Base-by-base conservation (phyloP, 768 basidiomycete species). In the Russula sp. region DNA sequence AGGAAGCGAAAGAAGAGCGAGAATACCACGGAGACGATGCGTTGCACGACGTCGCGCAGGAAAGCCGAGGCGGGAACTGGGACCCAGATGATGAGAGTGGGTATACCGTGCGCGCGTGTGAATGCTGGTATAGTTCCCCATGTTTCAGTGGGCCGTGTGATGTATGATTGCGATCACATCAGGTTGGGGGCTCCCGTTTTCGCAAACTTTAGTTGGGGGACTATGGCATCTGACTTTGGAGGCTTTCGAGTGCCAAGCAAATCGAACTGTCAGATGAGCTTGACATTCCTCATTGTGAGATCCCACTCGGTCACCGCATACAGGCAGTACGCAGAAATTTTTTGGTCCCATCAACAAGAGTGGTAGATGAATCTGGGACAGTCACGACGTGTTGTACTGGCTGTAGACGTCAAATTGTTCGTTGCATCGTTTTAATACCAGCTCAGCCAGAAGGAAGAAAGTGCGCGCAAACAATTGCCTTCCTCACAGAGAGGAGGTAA, bases 291-390 rank as follows among this genome's bases (percentile, higher is more conserved):
- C 70, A 86, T 77, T 40, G 78, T 75, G 48, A 94, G 77, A 11
- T 91, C 80, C 39, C 88, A 81, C n/a, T n/a, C n/a, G n/a, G n/a
- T 84, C 20, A 88, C 80, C 27, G 79, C 77, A 73, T 90, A 97
- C 27, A 27, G 27, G 27, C 2, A 2, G 27, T 27, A 27, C 27
- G 27, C 27, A 27, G 27, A 27, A 27, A n/a, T n/a, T n/a, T n/a
- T 27, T 27, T 27, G 22, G 22, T 27, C 22, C 22, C 22, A 27
- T 2, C 22, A 2, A 27, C 22, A 27, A 27, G 27, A 27, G 22
- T 27, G 27, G 27, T 3, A 27, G 27, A 27, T 27, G 27, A 27
- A 27, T 2, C 27, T 27, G 27, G 2, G 22, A 27, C 22, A 27
- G 2, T 27, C 27, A 3, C 27, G n/a, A n/a, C n/a, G n/a, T n/a